Base-by-base conservation (phyloP, 257 asterid species). In the Forsythia viridissima region DNA sequence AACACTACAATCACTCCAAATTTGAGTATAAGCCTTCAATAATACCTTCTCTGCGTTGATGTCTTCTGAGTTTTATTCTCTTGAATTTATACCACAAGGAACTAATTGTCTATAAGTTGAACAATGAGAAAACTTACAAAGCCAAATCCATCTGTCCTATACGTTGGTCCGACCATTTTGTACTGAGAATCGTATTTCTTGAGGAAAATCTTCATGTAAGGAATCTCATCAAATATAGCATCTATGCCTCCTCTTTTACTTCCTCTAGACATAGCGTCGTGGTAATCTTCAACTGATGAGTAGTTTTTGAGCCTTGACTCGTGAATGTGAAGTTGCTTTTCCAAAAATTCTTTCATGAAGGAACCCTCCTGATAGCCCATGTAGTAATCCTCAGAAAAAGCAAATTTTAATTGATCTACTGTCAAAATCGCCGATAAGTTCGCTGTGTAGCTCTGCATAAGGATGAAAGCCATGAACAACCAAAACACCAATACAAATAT, bases 131-230 rank as follows among this genome's bases (percentile, higher is more conserved):
- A 77, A 77, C 89, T 80, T 76, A 83, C 89, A 70, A 86, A 80
- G 77, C 84, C 82, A 72, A 86, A 75, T 39, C 89, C 87, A 38
- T 74, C 76, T 0, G 83, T 77, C 68, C 30, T 78, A 71, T 82
- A 82, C 43, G 72, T 66, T 13, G 77, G 77, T 43, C 76, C 87
- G 42, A 80, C 52, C 44, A 75, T 78, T 71, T 66, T 82, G 43
- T 85, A 83, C 24, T 59, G 43, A 30, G 79, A 46, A 11, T 24
- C 71, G 59, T 91, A 87, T 24, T 76, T 78, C 48, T 40, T 75
- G 0, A 90, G 81, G 48, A 90, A 81, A 21, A 87, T 73, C 72
- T 86, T 86, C 72, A 87, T 79, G n/a, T 82, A 82, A 1, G 90
- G 88, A 9, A 72, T 77, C 72, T 84, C 90, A 37, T 84, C 76